Evolutionary conservation across 140 eudicot species (phyloP), one percentile per base, ranked within the genome.

Genomic region (Oenanthe javanica): DNA sequence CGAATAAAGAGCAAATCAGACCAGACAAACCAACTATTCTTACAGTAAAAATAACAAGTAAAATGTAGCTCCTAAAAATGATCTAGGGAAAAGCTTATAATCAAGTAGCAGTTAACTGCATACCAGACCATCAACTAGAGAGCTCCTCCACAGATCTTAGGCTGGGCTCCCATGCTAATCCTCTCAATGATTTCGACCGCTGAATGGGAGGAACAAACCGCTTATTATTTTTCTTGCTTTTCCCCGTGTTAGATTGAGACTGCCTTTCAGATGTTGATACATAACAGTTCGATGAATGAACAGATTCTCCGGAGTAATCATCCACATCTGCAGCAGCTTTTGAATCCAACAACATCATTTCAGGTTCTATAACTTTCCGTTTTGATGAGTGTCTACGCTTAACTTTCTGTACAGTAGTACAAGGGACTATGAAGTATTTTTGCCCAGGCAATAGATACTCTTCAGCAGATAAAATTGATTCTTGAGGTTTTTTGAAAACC

Each of bases 161-260:
- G 79, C 92, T 89, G 2, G 97, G 97, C 84, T 90, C 92, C 97
- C 97, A 92, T 50, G 83, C 91, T n/a, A 79, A 83, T 25, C 82
- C 91, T 79, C 81, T 85, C 84, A 88, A 80, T 25, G 84, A 86
- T 84, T 89, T 76, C 67, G 87, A 57, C 75, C 85, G 0, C 69
- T 78, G 87, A 57, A 83, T 87, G 2, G 90, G 92, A 19, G 88
- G 86, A 36, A 85, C 79, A 11, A 84, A 86, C 43, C 63, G 75
- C 54, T 82, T 83, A 81, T 86, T 85, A 64, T 69, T 79, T 71
- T 79, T 86, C 67, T 61, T 66, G 89, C 89, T 70, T 84, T 87
- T 85, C 77, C 72, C 66, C 77, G 43, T 72, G 11, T 42, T 9
- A 64, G 66, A 25, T 38, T 73, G 77, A n/a, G 89, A 82, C 87